A percentile compares a stretch with the other conserved stretches of the same genome.
Conservation (phyloP, 768 basidiomycete species). For the Tephrocybe sp. region DNA sequence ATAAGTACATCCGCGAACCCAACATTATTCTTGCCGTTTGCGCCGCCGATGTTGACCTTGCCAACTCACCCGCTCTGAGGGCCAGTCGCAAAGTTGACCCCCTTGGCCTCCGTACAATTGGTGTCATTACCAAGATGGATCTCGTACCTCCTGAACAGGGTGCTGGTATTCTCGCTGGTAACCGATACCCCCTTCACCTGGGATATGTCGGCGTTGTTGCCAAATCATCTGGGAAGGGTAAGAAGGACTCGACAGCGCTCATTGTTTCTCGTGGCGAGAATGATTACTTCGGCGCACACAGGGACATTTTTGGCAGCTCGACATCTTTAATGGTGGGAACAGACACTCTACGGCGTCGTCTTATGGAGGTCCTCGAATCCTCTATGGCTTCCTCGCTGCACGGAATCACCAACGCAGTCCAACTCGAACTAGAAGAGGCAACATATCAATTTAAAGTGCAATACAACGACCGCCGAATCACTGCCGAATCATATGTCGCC, state of each 20-base stretch:
- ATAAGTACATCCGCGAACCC: slow-evolving; percentile 98
- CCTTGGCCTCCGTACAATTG: slow-evolving; percentile 91
- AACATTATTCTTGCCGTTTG: slow-evolving; percentile 99
- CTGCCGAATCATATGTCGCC: slow-evolving; percentile 95
- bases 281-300: slow-evolving; percentile 65
- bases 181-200: slow-evolving; percentile 94
- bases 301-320: slow-evolving; percentile 57
- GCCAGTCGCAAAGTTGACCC: slow-evolving; percentile 95
- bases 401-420: slow-evolving; percentile 94
- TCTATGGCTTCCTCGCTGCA: slow-evolving; percentile 97
- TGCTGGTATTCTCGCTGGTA: slow-evolving; percentile 75
- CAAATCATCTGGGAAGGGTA: slow-evolving; percentile 63
- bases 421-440: slow-evolving; percentile 94
- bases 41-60: slow-evolving; percentile 96
- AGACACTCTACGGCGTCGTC: slow-evolving; percentile 79
- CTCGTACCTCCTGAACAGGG: slow-evolving; percentile 86
- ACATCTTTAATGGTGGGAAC: slow-evolving; percentile 86
- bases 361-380: slow-evolving; percentile 97
- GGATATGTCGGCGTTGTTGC: slow-evolving; percentile 97
- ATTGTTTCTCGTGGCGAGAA: slow-evolving; percentile 57
- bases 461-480: slow-evolving; percentile 92
- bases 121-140: slow-evolving; percentile 99
- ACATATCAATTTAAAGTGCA: slow-evolving; percentile 99
- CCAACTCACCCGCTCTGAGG: slow-evolving; percentile 93
- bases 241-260: slow-evolving; percentile 45